Evolutionary conservation across 768 basidiomycete species (phyloP), one percentile per base, ranked within the genome.

Genomic region (Suillus plorans): DNA sequence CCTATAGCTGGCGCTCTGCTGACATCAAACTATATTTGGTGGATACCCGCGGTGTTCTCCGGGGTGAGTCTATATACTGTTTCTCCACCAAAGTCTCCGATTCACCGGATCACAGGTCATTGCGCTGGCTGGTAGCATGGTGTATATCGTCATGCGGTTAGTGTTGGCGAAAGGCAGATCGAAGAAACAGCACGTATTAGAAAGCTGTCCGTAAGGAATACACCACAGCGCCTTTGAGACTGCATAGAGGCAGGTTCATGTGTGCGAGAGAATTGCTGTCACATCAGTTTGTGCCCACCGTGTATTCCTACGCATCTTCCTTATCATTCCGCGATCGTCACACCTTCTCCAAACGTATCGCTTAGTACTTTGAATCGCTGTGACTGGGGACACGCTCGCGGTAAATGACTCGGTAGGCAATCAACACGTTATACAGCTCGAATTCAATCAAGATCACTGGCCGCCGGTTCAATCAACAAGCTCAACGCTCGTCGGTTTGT

Each of bases 1-100:
- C 87, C 88, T 1, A 79, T 88, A 49, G 78, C 81, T n/a, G 87
- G 88, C 0, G 83, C 84, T 0, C 71, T 89, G n/a, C 80, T 89
- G 5, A 80, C 85, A 0, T 66, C 77, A 13, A 69, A 78, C 9
- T 87, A 82, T 68, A 74, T 79, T 2, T 89, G 88, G 88, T 86
- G 82, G 84, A 77, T 76, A 53, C 81, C 86, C 5, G 79, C 82
- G 3, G 59, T 87, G 8, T 88, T 85, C 67, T 74, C 80, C 25
- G 86, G 85, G 57, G 76, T 80, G 66, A 5, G 67, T 41, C 16
- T 28, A 28, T 28, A 10, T 58, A 8, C 42, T 7, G 3, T 14
- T 61, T 37, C 22, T 55, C n/a, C 9, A 39, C 39, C 22, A 37
- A 25, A 25, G 4, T 25, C 16, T 37, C 37, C 1, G 5, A 58